These are phyloP conservation scores for Magnaporthiopsis incrustans DNA, from an alignment of 2,329 filamentous ascomycete genomes.

Conservation along the genomic window DNA sequence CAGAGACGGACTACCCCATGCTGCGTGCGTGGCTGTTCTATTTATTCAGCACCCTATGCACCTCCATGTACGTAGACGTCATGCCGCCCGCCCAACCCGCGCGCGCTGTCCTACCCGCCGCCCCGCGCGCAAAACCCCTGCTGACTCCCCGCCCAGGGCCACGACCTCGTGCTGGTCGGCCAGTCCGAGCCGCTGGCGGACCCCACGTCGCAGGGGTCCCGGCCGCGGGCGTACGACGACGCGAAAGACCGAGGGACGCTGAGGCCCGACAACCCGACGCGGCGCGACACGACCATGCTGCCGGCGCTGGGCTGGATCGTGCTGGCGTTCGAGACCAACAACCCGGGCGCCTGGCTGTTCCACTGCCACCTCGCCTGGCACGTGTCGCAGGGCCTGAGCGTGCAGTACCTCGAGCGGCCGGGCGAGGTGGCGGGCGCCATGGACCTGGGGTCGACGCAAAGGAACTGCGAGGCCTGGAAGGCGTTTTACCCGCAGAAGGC, in stretches of 20 bases:
- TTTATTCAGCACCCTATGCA: slow-evolving; percentile 32
- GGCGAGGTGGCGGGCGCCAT: slow-evolving; percentile 4
- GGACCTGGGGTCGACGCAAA: slow-evolving; percentile 4
- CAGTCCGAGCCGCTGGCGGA: slow-evolving; percentile 15
- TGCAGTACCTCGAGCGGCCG: slow-evolving; percentile 36
- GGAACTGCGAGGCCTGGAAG: slow-evolving; percentile 6
- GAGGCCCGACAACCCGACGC: not conserved
- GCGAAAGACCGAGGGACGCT: not conserved
- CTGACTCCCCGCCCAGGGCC: slow-evolving; percentile 20
- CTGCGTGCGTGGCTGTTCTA: slow-evolving; percentile 9
- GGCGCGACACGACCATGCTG: slow-evolving; percentile 6
- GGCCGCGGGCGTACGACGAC: slow-evolving; percentile 12
- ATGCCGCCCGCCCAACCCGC: slow-evolving; percentile 12
- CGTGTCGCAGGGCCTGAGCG: slow-evolving; percentile 16
- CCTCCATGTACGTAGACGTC: slow-evolving; percentile 14
- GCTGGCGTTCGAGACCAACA: slow-evolving; percentile 4
- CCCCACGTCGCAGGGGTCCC: slow-evolving; percentile 11
- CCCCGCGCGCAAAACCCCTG: not conserved
- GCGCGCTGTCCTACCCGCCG: slow-evolving; percentile 6
- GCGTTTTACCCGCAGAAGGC: slow-evolving; percentile 9
- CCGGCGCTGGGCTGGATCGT: slow-evolving; percentile 10
- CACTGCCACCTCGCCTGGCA: slow-evolving; percentile 9
- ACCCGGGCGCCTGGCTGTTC: slow-evolving; percentile 9
- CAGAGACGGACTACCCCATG: not conserved
- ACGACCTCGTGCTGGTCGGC: slow-evolving; percentile 32